Conservation (phyloP, 1,284 basidiomycete genomes). For the Uromyces viciae-fabae region DNA sequence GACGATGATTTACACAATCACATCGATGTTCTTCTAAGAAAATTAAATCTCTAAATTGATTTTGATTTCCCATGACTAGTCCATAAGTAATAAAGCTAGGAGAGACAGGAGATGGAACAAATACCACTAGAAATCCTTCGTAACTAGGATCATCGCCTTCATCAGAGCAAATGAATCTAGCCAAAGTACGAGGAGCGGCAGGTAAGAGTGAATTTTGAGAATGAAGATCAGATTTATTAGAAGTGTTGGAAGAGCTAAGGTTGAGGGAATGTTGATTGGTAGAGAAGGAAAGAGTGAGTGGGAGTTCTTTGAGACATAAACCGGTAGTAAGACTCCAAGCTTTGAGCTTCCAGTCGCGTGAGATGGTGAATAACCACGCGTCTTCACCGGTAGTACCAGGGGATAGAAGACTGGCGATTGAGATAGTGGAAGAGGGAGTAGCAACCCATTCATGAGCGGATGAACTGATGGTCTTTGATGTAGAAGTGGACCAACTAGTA, state of each 20-base stretch:
- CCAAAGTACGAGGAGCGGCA: slow-evolving; percentile 30
- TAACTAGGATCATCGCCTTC: slow-evolving; percentile 43
- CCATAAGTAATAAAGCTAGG: slow-evolving; percentile 41
- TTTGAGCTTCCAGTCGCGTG: slow-evolving; percentile 77
- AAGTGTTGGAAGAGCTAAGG: background rate
- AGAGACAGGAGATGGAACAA: slow-evolving; percentile 29
- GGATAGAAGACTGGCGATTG: slow-evolving; percentile 24
- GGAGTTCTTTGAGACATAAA: slow-evolving; percentile 50
- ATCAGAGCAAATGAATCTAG: slow-evolving; percentile 34
- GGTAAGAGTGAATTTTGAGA: slow-evolving; percentile 17
- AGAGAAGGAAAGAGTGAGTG: background rate
- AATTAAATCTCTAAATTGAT: slow-evolving; percentile 31
- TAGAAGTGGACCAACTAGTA: slow-evolving; percentile 19
- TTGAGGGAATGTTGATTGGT: background rate
- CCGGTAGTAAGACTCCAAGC: slow-evolving; percentile 64
- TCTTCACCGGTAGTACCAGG: slow-evolving; percentile 17
- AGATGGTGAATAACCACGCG: slow-evolving; percentile 73
- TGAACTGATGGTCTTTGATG: slow-evolving; percentile 27
- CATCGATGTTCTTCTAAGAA: slow-evolving; percentile 38
- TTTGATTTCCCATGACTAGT: slow-evolving; percentile 20
- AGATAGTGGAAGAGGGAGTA: slow-evolving; percentile 31
- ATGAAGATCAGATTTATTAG: background rate
- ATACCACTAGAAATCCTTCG: slow-evolving; percentile 39
- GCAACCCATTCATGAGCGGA: slow-evolving; percentile 44
- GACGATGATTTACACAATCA: slow-evolving; percentile 4